Percentiles rank a stretch among this genome's conserved stretches.
phyloP scores from a whole-genome alignment of 2,329 filamentous ascomycete species.

The Nothopassalora personata region DNA sequence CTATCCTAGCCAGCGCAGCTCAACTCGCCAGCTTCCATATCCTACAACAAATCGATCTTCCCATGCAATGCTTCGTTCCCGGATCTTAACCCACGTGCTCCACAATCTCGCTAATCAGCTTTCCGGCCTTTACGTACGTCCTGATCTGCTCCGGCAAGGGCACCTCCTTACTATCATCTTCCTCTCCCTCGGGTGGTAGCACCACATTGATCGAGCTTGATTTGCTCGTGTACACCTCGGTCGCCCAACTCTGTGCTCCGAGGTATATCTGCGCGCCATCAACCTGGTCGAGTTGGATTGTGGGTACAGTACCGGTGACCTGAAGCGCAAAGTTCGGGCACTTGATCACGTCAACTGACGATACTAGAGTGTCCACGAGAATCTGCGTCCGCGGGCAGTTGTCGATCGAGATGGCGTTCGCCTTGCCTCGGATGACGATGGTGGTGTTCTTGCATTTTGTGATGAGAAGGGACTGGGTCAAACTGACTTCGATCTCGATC shows the following conservation, averaged over 20 bases:
- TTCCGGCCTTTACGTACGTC: conserved; percentile 69
- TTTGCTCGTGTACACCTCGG: conserved; percentile 87
- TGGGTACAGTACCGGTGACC: conserved; percentile 78
- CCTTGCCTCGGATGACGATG: conserved; percentile 84
- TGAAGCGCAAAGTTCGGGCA: conserved; percentile 83
- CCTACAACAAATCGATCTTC: conserved; percentile 4
- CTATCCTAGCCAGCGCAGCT: neutral
- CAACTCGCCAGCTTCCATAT: neutral
- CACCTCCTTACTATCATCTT: conserved; percentile 79
- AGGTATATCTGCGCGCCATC: conserved; percentile 87
- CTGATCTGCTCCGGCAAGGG: conserved; percentile 87
- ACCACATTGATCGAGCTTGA: conserved; percentile 83
- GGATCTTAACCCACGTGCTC: conserved; percentile 71
- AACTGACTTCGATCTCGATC: conserved; percentile 73
- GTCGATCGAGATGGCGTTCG: conserved; percentile 93
- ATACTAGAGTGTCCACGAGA: conserved; percentile 83
- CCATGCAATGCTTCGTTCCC: neutral
- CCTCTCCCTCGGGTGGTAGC: conserved; percentile 60
- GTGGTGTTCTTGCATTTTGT: conserved; percentile 87
- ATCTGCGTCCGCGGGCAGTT: conserved; percentile 81
- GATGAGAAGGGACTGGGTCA: conserved; percentile 87
- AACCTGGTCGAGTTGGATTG: conserved; percentile 85
- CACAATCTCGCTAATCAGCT: conserved; percentile 87
- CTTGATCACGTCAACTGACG: conserved; percentile 91
- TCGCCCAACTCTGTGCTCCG: conserved; percentile 67